A percentile compares a stretch with the other conserved stretches of the same genome.
These are phyloP conservation scores for Suhomyces vadensis DNA, from an alignment of 805 yeast genomes.

Conservation along the genomic window DNA sequence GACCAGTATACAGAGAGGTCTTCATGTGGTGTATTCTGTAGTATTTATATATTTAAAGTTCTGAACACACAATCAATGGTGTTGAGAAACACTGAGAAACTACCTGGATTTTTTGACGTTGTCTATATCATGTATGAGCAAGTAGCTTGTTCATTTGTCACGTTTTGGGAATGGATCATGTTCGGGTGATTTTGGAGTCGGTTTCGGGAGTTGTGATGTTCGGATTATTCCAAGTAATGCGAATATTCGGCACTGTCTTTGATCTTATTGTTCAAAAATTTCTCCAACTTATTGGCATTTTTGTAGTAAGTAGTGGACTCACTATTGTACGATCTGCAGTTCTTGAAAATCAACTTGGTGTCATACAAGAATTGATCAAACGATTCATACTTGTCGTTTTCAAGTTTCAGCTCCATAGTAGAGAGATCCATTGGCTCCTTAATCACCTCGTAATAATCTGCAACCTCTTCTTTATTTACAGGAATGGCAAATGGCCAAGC, in stretches of 20 bases:
- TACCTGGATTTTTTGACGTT: no score
- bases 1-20: no score
- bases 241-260: slow-evolving; percentile 92
- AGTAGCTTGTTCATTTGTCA: no score
- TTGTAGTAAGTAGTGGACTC: slow-evolving; percentile 94
- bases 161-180: no score
- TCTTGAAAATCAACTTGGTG: slow-evolving; percentile 79
- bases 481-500: slow-evolving; percentile 98
- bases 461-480: slow-evolving; percentile 90
- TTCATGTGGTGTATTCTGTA: not conserved
- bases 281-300: slow-evolving; percentile 91
- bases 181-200: no score
- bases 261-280: slow-evolving; percentile 76
- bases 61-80: slow-evolving; percentile 2
- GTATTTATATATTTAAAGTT: not conserved
- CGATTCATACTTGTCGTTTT: slow-evolving; percentile 85
- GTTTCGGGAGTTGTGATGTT: not conserved
- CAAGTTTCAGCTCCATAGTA: slow-evolving; percentile 92
- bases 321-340: slow-evolving; percentile 89
- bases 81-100: no score
- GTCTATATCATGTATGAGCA: no score
- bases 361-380: slow-evolving; percentile 93
- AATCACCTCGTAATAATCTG: slow-evolving; percentile 93
- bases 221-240: slow-evolving; percentile 70
- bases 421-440: slow-evolving; percentile 98